Evolutionary conservation across 306 rosid genomes (phyloP).

Genomic region (Rosa persica): DNA sequence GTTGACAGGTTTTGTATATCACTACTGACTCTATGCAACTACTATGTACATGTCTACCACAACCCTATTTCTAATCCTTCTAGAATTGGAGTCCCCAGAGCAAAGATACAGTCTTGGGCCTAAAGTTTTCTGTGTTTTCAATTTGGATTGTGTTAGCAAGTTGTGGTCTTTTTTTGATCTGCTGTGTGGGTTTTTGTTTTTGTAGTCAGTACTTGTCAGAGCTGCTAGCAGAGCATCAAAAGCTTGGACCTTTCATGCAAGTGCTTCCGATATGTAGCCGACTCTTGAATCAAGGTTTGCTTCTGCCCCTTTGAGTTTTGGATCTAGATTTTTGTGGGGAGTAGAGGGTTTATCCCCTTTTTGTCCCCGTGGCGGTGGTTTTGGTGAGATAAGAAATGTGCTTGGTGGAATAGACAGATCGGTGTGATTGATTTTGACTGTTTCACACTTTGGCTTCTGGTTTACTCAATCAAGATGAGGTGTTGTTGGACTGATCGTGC

Average conservation of each 20-base stretch:
- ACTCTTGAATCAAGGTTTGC: conserved; percentile 82
- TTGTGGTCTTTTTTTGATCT: conserved; percentile 42
- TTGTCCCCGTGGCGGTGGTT: conserved; percentile 9
- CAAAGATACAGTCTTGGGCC: conserved; percentile 16
- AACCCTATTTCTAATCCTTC: conserved; percentile 21
- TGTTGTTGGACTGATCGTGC: conserved; percentile 31
- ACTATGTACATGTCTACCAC: not conserved
- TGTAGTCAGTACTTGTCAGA: conserved; percentile 88
- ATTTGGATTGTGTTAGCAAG: not conserved
- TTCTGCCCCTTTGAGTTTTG: conserved; percentile 24
- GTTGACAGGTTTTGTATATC: conserved; percentile 73
- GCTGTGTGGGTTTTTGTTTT: conserved; percentile 12
- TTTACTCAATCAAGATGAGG: not conserved
- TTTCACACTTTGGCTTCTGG: not conserved
- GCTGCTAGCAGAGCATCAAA: conserved; percentile 87
- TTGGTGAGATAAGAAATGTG: conserved; percentile 20
- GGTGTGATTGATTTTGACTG: conserved; percentile 25
- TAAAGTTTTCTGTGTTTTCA: conserved; percentile 1
- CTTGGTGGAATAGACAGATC: conserved; percentile 47
- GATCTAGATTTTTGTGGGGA: conserved; percentile 38
- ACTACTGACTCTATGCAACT: not conserved
- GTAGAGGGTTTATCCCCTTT: conserved; percentile 7
- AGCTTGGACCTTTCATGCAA: conserved; percentile 91
- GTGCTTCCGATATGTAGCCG: conserved; percentile 90
- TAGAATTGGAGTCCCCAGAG: conserved; percentile 7